A percentile compares a stretch with the other conserved stretches of the same genome.
phyloP scores from a whole-genome alignment of 345 rosid genomes.

The Hypericum perforatum region DNA sequence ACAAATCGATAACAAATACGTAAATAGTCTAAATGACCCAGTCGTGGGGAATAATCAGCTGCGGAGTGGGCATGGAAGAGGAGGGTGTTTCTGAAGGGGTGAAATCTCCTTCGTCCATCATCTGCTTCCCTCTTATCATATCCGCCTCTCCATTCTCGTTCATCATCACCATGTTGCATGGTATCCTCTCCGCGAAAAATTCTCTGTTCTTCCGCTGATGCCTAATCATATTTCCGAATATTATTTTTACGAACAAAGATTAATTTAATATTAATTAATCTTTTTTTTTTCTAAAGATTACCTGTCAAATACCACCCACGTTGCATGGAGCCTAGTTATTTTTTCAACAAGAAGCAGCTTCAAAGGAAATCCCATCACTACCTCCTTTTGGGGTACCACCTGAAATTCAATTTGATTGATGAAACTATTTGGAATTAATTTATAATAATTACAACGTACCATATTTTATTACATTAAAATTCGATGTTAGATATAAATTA shows the following conservation, averaged over 20 bases:
- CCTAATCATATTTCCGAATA: constrained; percentile 5
- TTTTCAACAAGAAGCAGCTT: constrained; percentile 24
- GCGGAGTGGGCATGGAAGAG: constrained; percentile 26
- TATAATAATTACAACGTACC: too few relatives aligned
- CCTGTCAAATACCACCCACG: constrained; percentile 49
- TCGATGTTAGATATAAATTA: too few relatives aligned
- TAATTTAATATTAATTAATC: too few relatives aligned
- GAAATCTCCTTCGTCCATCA: constrained; percentile 13
- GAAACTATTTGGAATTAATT: background rate
- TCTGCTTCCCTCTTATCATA: constrained; percentile 25
- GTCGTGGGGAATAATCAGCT: constrained; percentile 19
- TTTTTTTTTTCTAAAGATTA: constrained; percentile 10
- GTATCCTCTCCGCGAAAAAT: constrained; percentile 27
- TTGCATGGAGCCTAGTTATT: constrained; percentile 30
- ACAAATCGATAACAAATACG: too few relatives aligned
- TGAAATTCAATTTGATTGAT: constrained; percentile 2
- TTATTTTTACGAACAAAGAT: too few relatives aligned
- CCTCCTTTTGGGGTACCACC: constrained; percentile 36
- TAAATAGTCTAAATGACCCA: constrained; percentile 1
- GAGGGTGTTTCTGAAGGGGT: constrained; percentile 24
- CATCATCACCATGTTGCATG: constrained; percentile 41
- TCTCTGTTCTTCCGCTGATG: constrained; percentile 28
- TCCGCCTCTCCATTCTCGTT: constrained; percentile 29
- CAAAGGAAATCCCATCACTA: constrained; percentile 45
- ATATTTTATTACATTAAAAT: too few relatives aligned